Evolutionary conservation across 805 yeast genomes (phyloP), one percentile per base, ranked within the genome.

Genomic region (Spathaspora boniae): DNA sequence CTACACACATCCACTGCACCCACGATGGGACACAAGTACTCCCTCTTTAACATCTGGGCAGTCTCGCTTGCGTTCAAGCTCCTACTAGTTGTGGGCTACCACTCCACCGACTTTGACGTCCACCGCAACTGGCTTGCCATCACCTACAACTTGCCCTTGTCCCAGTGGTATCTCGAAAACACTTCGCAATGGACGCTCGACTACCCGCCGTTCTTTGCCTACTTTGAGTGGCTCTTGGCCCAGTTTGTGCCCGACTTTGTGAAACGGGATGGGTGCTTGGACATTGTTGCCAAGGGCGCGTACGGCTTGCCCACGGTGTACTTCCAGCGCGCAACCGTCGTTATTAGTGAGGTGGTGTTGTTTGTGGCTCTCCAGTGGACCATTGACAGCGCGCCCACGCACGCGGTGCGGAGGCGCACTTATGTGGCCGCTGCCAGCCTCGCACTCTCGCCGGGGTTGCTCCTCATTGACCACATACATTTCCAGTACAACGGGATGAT

Each of bases 61-160:
- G 50, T 62, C 6, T 44, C 62, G 3, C 44, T 62, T 9, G 60
- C 60, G 21, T 48, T 66, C 26, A 67, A 67, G 37, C 45, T 54
- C 6, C 51, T 66, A 16, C 48, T 66, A 9, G 40, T 56, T 4
- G 46, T 84, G 6, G 87, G 91, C 1, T 93, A 91, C 58, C 88
- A 78, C 47, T 89, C 97, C 9, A 93, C 98, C 1, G 98, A 93
- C 58, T 91, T 93, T 50, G 98, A 93, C 55, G 98, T 93, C 16
- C 98, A 93, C 58, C 68, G 98, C 40, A 93, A 93, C 54, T 93
- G 98, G 98, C 71, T 93, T 15, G 95, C 98, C 0, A 82, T 93
- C 33, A 91, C 98, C 1, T 63, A 79, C 48, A 70, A 71, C 4
- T 60, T 89, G 14, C 97, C 97, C 0, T 32, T 89, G 12, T 61